A percentile compares a stretch with the other conserved stretches of the same genome.
These are phyloP conservation scores for Typha latifolia DNA, from an alignment of 176 grass and related monocot genomes.

Conservation along the genomic window DNA sequence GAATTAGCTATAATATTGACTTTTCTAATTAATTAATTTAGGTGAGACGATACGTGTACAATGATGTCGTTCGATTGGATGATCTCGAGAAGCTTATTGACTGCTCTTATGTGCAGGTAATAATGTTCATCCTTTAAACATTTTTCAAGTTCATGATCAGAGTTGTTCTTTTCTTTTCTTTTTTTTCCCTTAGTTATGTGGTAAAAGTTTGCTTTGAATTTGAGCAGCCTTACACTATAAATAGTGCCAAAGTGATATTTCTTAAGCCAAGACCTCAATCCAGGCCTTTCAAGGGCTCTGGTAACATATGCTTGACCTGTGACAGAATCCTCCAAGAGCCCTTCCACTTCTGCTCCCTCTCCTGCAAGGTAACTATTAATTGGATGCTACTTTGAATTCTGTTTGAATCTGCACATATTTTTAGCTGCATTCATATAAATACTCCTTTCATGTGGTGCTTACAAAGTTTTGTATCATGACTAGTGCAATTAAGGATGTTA, in stretches of 20 bases:
- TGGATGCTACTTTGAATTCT: background rate
- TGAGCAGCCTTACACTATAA: conserved; percentile 25
- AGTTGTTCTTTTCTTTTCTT: background rate
- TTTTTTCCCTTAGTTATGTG: background rate
- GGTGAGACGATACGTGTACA: conserved; percentile 93
- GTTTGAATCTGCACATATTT: background rate
- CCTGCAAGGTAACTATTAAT: conserved; percentile 18
- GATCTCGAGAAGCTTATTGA: conserved; percentile 91
- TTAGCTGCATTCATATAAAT: background rate
- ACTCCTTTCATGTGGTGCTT: no score
- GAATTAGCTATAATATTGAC: background rate
- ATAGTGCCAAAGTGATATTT: conserved; percentile 26
- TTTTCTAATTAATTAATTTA: conserved; percentile 6
- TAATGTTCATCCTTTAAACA: conserved; percentile 6
- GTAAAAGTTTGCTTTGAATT: background rate
- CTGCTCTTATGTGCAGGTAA: conserved; percentile 88
- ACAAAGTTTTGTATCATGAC: no score
- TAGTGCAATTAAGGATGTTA: background rate
- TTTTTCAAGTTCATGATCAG: no score
- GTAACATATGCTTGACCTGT: conserved; percentile 27
- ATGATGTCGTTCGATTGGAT: conserved; percentile 81
- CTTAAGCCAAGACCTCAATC: conserved; percentile 28
- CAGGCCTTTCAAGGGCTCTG: conserved; percentile 22
- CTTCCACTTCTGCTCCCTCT: conserved; percentile 27
- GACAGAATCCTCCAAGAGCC: conserved; percentile 30